These are phyloP conservation scores for Penicillium crystallinum DNA, from an alignment of 495 filamentous ascomycete species.

Conservation along the genomic window DNA sequence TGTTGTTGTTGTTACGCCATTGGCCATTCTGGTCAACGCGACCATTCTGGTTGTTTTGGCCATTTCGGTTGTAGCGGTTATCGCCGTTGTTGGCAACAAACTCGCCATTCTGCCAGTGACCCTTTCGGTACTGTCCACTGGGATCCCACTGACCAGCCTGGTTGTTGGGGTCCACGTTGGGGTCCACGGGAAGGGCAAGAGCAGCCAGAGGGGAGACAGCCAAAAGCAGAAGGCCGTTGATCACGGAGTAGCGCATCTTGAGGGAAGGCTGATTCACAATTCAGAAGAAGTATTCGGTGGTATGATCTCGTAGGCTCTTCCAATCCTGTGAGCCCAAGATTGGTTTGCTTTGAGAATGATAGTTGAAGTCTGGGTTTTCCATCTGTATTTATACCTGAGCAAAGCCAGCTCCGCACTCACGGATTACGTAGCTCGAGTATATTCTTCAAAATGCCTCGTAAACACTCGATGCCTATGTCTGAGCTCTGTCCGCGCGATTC, in stretches of 20 bases:
- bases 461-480: slow-evolving; percentile 29
- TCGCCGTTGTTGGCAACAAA: slow-evolving; percentile 15
- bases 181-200: slow-evolving; percentile 23
- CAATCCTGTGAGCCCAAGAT: slow-evolving; percentile 5
- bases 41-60: slow-evolving; percentile 4
- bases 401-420: neutral
- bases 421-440: slow-evolving; percentile 12
- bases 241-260: slow-evolving; percentile 24
- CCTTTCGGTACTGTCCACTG: slow-evolving; percentile 21
- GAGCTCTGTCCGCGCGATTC: slow-evolving; percentile 33
- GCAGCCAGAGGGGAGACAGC: slow-evolving; percentile 20
- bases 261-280: neutral
- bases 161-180: slow-evolving; percentile 22
- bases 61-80: slow-evolving; percentile 6
- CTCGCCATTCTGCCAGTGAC: slow-evolving; percentile 17
- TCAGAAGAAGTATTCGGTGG: neutral
- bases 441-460: neutral
- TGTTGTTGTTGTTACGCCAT: slow-evolving; percentile 1
- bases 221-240: slow-evolving; percentile 23
- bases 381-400: slow-evolving; percentile 22
- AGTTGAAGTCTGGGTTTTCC: slow-evolving; percentile 1
- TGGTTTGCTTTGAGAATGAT: slow-evolving; percentile 13
- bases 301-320: neutral
- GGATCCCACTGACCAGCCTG: slow-evolving; percentile 21
- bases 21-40: slow-evolving; percentile 14